Evolutionary conservation across 441 rosid species (phyloP).

Genomic region (Populus hybrid): DNA sequence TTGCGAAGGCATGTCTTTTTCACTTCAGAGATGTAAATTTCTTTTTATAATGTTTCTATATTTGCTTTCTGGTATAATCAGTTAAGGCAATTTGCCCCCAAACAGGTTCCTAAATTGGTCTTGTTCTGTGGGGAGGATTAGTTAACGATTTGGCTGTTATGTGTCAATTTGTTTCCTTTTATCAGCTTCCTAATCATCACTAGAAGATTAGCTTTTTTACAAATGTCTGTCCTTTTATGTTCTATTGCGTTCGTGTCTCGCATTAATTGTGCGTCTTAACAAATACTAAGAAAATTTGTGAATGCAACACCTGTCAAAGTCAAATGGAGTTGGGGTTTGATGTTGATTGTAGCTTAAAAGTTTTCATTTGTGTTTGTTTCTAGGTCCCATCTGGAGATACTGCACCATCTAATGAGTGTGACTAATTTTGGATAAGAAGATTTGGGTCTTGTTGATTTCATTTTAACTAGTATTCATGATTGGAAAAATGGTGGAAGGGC

Average conservation of each 20-base stretch:
- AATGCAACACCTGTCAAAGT: not conserved
- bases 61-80: not conserved
- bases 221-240: not conserved
- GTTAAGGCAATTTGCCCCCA: not conserved
- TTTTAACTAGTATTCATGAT: constrained; percentile 35
- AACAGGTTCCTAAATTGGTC: not conserved
- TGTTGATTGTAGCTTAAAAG: not conserved
- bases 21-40: not conserved
- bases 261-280: not conserved
- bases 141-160: not conserved
- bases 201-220: not conserved
- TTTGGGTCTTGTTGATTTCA: constrained; percentile 7
- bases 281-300: not conserved
- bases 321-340: not conserved
- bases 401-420: constrained; percentile 21
- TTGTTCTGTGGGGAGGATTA: not conserved
- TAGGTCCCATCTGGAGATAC: constrained; percentile 18
- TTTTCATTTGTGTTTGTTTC: constrained; percentile 3
- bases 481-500: constrained; percentile 68
- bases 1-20: not conserved
- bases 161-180: not conserved
- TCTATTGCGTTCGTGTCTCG: not conserved
- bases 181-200: not conserved
- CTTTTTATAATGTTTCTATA: not conserved
- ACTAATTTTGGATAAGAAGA: constrained; percentile 21